Conservation (phyloP, 2,329 filamentous ascomycete species). For the Aspergillus sp. region DNA sequence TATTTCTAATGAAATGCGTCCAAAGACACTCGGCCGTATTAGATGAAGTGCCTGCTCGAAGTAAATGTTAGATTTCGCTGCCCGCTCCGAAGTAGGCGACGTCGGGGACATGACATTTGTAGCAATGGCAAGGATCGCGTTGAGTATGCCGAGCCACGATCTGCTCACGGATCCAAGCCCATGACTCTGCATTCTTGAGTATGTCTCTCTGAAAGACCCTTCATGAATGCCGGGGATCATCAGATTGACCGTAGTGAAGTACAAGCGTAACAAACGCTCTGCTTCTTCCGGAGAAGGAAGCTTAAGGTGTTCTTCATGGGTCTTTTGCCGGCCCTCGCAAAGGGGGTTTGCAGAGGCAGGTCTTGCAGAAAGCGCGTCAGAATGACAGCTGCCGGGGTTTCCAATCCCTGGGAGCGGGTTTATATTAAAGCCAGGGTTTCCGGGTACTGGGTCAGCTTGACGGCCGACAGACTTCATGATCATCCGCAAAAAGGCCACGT, state of each 20-base stretch:
- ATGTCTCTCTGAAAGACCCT: conserved; percentile 9
- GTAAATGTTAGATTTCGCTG: conserved; percentile 1
- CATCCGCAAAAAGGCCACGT: conserved; percentile 8
- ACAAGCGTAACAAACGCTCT: conserved; percentile 7
- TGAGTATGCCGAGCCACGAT: conserved; percentile 8
- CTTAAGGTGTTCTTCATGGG: background rate
- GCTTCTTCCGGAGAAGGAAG: conserved; percentile 8
- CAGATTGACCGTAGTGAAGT: conserved; percentile 12
- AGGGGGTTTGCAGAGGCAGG: background rate
- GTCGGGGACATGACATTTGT: conserved; percentile 12
- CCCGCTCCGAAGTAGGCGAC: conserved; percentile 6
- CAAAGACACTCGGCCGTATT: background rate
- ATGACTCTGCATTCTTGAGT: background rate
- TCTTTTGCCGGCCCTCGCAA: background rate
- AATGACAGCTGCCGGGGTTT: background rate
- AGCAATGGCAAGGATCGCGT: conserved; percentile 8
- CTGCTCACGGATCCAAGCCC: background rate
- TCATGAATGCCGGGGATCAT: conserved; percentile 14
- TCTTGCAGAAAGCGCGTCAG: background rate
- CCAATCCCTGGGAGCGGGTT: background rate
- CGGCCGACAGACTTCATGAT: conserved; percentile 6
- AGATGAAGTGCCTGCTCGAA: conserved; percentile 1
- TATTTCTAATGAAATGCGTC: conserved; percentile 11
- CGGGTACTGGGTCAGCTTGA: background rate
- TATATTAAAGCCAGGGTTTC: background rate